A percentile compares a stretch with the other conserved stretches of the same genome.
phyloP scores from a whole-genome alignment of 2,329 filamentous ascomycete species.

The Claviceps arundinis region DNA sequence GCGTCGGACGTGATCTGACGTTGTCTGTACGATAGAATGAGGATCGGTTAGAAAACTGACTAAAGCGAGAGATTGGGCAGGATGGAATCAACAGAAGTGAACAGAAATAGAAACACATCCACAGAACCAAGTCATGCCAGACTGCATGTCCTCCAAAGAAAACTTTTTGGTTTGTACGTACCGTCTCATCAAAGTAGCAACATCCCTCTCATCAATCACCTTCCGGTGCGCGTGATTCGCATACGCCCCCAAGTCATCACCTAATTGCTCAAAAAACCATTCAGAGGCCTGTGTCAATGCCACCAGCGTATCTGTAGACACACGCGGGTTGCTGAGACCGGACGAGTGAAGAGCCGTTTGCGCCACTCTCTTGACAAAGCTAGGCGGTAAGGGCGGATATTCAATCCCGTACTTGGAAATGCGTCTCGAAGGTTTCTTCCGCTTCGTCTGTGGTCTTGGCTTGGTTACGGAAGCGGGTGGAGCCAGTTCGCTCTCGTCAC shows the following conservation, averaged over 20 bases:
- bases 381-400: constrained; percentile 60
- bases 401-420: constrained; percentile 59
- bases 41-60: constrained; percentile 4
- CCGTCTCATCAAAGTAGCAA: constrained; percentile 73
- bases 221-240: constrained; percentile 71
- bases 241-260: constrained; percentile 68
- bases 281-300: constrained; percentile 71
- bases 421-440: constrained; percentile 25
- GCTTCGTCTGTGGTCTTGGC: constrained; percentile 6
- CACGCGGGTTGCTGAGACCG: constrained; percentile 51
- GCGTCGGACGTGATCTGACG: constrained; percentile 56
- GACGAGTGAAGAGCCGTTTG: constrained; percentile 57
- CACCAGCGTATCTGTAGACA: constrained; percentile 59
- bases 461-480: constrained; percentile 1
- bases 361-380: constrained; percentile 61
- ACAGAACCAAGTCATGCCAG: too few species aligned
- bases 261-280: constrained; percentile 83
- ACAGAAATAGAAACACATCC: neutral
- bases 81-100: constrained; percentile 7
- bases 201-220: constrained; percentile 75
- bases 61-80: neutral
- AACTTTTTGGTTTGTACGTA: too few species aligned
- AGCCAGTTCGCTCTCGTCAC: neutral
- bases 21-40: constrained; percentile 44
- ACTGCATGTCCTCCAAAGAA: too few species aligned